A percentile compares a stretch with the other conserved stretches of the same genome.
Evolutionary conservation across 768 basidiomycete species (phyloP).

Genomic region (Phaeotremella fagi): DNA sequence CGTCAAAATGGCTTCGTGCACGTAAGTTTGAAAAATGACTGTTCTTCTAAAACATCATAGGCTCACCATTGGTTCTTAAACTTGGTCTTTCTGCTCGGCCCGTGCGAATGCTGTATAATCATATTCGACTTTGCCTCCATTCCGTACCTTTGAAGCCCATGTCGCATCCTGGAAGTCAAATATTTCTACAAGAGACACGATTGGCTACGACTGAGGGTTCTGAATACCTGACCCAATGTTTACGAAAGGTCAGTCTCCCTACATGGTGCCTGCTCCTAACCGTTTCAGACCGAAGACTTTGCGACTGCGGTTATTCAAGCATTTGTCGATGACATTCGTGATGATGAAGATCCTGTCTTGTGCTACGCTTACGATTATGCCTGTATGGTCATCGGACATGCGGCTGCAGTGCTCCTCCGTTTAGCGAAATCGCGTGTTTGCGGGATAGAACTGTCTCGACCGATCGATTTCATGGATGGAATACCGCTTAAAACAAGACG

Average conservation of each 20-base stretch:
- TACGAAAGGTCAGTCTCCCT: constrained; percentile 12
- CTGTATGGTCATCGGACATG: constrained; percentile 8
- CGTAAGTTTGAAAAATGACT: constrained; percentile 1
- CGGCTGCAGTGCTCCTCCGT: constrained; percentile 5
- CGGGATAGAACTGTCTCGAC: neutral
- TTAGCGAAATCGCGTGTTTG: neutral
- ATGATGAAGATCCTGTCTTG: constrained; percentile 1
- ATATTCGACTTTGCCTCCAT: constrained; percentile 13
- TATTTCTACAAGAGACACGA: constrained; percentile 3
- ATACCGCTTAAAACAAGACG: neutral
- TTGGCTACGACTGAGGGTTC: neutral
- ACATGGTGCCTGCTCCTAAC: neutral
- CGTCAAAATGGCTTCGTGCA: constrained; percentile 4
- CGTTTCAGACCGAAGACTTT: constrained; percentile 6
- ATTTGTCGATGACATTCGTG: constrained; percentile 8
- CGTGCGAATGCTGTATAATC: constrained; percentile 9
- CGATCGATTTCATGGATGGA: neutral
- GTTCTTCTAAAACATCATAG: neutral
- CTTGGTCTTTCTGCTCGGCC: constrained; percentile 3
- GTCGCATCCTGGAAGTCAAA: neutral
- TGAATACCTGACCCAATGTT: neutral
- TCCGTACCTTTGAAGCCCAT: constrained; percentile 5
- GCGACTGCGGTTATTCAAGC: constrained; percentile 5
- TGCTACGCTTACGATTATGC: constrained; percentile 14
- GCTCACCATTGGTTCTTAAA: constrained; percentile 2